Evolutionary conservation across 2,329 filamentous ascomycete species (phyloP).

Genomic region (Coniochaeta sp.): DNA sequence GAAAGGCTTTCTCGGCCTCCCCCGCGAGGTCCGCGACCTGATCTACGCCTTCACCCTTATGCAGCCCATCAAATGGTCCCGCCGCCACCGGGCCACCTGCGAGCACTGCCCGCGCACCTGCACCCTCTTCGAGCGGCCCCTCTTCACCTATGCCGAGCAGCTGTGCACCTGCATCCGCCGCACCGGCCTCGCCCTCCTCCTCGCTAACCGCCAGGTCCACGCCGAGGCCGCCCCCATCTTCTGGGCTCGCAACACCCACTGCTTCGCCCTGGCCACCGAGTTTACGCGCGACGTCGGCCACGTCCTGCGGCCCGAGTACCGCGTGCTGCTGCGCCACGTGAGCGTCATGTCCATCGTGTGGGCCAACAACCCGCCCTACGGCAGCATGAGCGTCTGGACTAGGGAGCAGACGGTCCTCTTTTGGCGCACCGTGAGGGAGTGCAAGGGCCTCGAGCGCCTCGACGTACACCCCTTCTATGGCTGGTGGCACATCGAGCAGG

Average conservation of each 20-base stretch:
- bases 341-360: not conserved
- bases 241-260: not conserved
- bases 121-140: not conserved
- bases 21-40: not conserved
- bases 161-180: not conserved
- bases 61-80: not conserved
- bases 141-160: not conserved
- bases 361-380: not conserved
- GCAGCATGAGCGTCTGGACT: not conserved
- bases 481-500: not conserved
- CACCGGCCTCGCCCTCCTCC: not conserved
- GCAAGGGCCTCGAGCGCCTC: not conserved
- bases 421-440: not conserved
- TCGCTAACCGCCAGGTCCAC: not conserved
- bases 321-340: not conserved
- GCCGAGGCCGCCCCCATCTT: not conserved
- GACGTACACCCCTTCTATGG: not conserved
- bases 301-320: not conserved
- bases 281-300: not conserved
- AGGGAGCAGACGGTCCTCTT: not conserved
- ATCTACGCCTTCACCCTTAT: not conserved
- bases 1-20: not conserved
- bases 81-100: not conserved
- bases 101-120: not conserved
- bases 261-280: not conserved